A percentile compares a stretch with the other conserved stretches of the same genome.
These are phyloP conservation scores for Dissophora ornata DNA, from an alignment of 192 early-diverging fungal genomes.

Conservation along the genomic window DNA sequence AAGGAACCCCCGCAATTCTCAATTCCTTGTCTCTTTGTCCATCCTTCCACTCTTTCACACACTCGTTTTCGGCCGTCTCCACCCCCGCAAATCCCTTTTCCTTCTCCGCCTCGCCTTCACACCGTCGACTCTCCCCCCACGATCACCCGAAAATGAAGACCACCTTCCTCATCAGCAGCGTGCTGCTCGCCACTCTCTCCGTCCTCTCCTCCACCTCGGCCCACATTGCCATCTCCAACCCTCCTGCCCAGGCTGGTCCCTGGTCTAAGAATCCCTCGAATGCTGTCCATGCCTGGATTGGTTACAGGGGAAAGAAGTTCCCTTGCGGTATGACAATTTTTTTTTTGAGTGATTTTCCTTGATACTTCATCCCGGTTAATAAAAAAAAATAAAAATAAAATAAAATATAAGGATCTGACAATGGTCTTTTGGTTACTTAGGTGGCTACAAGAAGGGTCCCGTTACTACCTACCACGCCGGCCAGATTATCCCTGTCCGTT, in stretches of 20 bases:
- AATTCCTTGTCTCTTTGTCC: no score
- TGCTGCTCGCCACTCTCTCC: slow-evolving; percentile 4
- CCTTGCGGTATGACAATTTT: slow-evolving; percentile 2
- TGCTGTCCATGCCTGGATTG: slow-evolving; percentile 21
- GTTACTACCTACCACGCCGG: slow-evolving; percentile 51
- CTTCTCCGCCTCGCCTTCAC: no score
- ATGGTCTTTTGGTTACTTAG: background rate
- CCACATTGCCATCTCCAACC: slow-evolving; percentile 27
- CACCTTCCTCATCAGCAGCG: slow-evolving; percentile 1
- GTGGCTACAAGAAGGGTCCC: slow-evolving; percentile 27
- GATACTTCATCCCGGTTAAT: no score
- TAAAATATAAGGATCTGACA: no score
- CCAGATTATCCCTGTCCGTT: slow-evolving; percentile 11
- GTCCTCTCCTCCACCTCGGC: slow-evolving; percentile 13
- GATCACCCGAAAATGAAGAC: slow-evolving; percentile 15
- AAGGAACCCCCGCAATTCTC: no score
- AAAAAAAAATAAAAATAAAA: no score
- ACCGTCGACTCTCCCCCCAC: no score
- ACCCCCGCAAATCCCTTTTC: no score
- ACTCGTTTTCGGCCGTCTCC: no score
- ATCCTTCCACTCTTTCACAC: no score
- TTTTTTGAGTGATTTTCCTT: background rate
- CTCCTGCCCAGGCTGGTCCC: slow-evolving; percentile 23
- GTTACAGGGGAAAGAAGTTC: slow-evolving; percentile 15
- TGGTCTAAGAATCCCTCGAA: slow-evolving; percentile 7